A percentile compares a stretch with the other conserved stretches of the same genome.
Conservation (phyloP, 106 monocot species). For the Allium sativum region DNA sequence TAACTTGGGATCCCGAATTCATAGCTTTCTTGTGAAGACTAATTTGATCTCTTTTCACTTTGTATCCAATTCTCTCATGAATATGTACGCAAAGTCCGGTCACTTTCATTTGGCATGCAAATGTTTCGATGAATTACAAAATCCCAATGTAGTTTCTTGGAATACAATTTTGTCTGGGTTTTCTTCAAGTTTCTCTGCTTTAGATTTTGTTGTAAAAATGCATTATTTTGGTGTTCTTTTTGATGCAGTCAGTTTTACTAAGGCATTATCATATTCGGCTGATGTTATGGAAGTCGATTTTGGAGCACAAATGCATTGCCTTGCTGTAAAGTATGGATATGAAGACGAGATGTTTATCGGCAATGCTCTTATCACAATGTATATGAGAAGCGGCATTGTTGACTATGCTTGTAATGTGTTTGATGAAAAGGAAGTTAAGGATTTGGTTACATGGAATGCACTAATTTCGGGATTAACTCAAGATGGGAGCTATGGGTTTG, state of each 20-base stretch:
- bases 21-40: constrained; percentile 31
- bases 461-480: constrained; percentile 59
- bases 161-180: constrained; percentile 67
- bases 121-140: constrained; percentile 24
- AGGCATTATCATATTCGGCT: constrained; percentile 31
- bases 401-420: constrained; percentile 43
- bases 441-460: constrained; percentile 86
- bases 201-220: constrained; percentile 39
- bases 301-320: constrained; percentile 28
- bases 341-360: constrained; percentile 39
- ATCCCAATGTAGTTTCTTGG: constrained; percentile 59
- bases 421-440: constrained; percentile 52
- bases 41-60: constrained; percentile 23
- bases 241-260: constrained; percentile 59
- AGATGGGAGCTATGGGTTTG: constrained; percentile 28
- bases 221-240: constrained; percentile 28
- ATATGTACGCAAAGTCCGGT: constrained; percentile 51
- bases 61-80: constrained; percentile 71
- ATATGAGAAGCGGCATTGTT: constrained; percentile 21
- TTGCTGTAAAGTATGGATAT: constrained; percentile 34
- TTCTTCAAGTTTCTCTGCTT: constrained; percentile 11
- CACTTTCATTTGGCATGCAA: constrained; percentile 22
- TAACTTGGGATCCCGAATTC: constrained; percentile 24
- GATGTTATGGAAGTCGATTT: constrained; percentile 12
- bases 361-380: constrained; percentile 65